phyloP scores from a whole-genome alignment of 129 eudicot species.

The Flaveria ramosissima region DNA sequence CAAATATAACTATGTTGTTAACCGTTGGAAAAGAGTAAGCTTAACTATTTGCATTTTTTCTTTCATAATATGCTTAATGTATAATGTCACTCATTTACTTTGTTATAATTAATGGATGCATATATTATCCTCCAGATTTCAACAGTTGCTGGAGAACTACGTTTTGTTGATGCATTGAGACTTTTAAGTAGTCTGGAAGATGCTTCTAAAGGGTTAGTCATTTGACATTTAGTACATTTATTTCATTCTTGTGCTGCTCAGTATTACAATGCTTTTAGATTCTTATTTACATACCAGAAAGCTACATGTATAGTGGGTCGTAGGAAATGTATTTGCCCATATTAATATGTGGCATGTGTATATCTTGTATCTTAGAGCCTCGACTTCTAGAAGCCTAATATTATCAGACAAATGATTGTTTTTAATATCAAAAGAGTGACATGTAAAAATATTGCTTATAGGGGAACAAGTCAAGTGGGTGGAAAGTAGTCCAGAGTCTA shows the following conservation, averaged over 20 bases:
- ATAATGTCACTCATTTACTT: neutral
- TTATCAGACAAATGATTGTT: no score
- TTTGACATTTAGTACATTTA: neutral
- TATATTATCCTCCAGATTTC: slow-evolving; percentile 55
- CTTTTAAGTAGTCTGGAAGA: slow-evolving; percentile 75
- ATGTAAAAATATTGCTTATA: neutral
- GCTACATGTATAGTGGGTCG: neutral
- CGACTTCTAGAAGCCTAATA: no score
- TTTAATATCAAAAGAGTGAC: no score
- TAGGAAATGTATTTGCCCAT: no score
- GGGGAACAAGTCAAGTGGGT: neutral
- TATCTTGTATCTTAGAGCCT: no score
- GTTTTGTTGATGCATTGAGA: slow-evolving; percentile 77
- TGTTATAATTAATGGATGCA: neutral
- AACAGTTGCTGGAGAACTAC: slow-evolving; percentile 77
- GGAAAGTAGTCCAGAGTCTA: neutral
- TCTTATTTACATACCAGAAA: neutral
- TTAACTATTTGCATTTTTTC: neutral
- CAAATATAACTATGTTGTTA: slow-evolving; percentile 82
- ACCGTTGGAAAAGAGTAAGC: slow-evolving; percentile 96
- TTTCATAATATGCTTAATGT: slow-evolving; percentile 5
- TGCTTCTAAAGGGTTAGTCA: slow-evolving; percentile 78
- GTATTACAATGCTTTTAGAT: neutral
- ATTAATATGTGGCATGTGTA: no score
- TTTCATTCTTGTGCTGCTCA: neutral